Base-by-base conservation (phyloP, 148 eudicot genomes). In the Pharnaceum exiguum region DNA sequence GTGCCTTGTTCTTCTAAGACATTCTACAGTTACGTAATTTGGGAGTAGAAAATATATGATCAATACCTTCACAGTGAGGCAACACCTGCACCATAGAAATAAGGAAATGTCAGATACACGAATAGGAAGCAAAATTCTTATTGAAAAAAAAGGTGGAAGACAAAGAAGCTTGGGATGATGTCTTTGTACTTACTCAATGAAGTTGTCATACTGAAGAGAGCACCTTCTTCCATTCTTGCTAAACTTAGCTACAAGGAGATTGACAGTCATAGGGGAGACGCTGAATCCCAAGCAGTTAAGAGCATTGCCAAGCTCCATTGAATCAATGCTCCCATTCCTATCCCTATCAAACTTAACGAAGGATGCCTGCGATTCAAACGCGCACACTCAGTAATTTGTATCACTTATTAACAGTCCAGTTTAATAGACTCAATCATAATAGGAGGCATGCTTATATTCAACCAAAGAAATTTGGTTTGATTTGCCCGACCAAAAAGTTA, bases 151-250 rank as follows among this genome's bases (percentile, higher is more conserved):
- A 45, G 17, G 15, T 36, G 3, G 16, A 58, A 25, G 28, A 46
- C n/a, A 12, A 10, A 40, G 17, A 30, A n/a, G n/a, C n/a, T n/a
- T n/a, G n/a, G n/a, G n/a, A n/a, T n/a, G n/a, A n/a, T n/a, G n/a
- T n/a, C n/a, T n/a, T n/a, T n/a, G n/a, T n/a, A 67, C 95, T n/a
- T 86, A 83, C 99, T 89, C 99, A 1, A 93, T 89, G 82, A 93
- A 93, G 69, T 89, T 93, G 72, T 93, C 99, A 60, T 93, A 93
- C 72, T 89, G 95, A 42, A 93, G 86, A 55, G 95, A 89, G 75
- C 56, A 75, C 63, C 59, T 80, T 51, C 96, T 96, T 21, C 95
- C 96, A 13, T 72, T 81, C 59, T 83, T 93, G 48, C 89, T 95
- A 48, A 79, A 93, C 78, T 93, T 89, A 16, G 95, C 80, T 16